phyloP scores from a whole-genome alignment of 768 basidiomycete species.

The Suillus occidentalis region DNA sequence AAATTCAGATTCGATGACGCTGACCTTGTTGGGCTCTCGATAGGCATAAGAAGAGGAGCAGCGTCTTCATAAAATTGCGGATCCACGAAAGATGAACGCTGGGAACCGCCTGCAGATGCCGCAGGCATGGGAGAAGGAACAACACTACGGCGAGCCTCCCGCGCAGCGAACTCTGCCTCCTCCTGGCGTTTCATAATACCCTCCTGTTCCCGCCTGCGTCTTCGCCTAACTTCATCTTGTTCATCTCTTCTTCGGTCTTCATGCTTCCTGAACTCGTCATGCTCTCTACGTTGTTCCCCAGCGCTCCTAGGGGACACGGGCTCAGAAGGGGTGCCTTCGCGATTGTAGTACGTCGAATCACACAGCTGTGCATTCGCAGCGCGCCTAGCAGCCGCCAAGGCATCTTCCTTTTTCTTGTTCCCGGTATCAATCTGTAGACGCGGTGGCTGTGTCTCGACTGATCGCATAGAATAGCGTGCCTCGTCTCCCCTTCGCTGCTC shows the following conservation, averaged over 20 bases:
- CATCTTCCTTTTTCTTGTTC: slow-evolving; percentile 34
- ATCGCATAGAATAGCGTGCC: slow-evolving; percentile 29
- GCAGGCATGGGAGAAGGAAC: slow-evolving; percentile 29
- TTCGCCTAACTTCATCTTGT: slow-evolving; percentile 45
- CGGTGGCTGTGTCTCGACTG: slow-evolving; percentile 14
- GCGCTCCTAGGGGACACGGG: slow-evolving; percentile 28
- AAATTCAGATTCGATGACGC: slow-evolving; percentile 45
- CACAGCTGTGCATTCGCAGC: slow-evolving; percentile 22
- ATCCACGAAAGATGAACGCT: slow-evolving; percentile 34
- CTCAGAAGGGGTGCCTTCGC: slow-evolving; percentile 20
- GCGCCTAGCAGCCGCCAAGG: slow-evolving; percentile 24
- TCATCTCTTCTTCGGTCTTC: slow-evolving; percentile 48
- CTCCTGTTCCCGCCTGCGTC: slow-evolving; percentile 53
- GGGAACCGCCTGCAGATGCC: slow-evolving; percentile 33
- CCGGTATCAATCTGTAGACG: slow-evolving; percentile 32
- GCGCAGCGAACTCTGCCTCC: slow-evolving; percentile 55
- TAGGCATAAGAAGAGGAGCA: slow-evolving; percentile 49
- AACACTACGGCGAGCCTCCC: slow-evolving; percentile 39
- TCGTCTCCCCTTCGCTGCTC: slow-evolving; percentile 39
- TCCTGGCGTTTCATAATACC: slow-evolving; percentile 58
- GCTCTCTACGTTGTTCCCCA: slow-evolving; percentile 28
- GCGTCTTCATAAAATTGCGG: slow-evolving; percentile 31
- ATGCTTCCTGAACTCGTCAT: slow-evolving; percentile 36
- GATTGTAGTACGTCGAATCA: slow-evolving; percentile 24
- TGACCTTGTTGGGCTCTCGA: slow-evolving; percentile 61